Percentiles rank a stretch among this genome's conserved stretches.
These are phyloP conservation scores for Fusarium duplospermum DNA, from an alignment of 2,329 filamentous ascomycete species.

Conservation along the genomic window DNA sequence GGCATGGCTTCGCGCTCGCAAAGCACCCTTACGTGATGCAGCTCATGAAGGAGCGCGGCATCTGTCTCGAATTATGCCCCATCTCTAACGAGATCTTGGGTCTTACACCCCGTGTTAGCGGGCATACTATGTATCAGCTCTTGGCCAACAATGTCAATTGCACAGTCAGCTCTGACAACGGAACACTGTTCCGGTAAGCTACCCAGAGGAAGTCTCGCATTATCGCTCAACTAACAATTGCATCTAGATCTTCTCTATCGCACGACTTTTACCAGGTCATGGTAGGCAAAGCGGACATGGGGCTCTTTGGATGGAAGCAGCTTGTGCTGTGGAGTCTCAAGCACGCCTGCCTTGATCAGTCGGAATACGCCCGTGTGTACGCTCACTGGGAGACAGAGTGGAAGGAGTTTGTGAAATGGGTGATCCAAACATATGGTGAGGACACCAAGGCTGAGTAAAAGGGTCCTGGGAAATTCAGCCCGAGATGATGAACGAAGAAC, in stretches of 20 bases:
- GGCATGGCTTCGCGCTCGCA: conserved; percentile 77
- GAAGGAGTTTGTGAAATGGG: conserved; percentile 66
- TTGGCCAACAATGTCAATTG: conserved; percentile 80
- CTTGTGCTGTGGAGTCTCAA: conserved; percentile 72
- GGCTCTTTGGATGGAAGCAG: conserved; percentile 77
- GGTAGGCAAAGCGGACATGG: conserved; percentile 75
- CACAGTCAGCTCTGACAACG: conserved; percentile 80
- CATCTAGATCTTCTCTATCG: conserved; percentile 72
- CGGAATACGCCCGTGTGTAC: conserved; percentile 53
- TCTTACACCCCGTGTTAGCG: conserved; percentile 72
- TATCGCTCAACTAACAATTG: neutral
- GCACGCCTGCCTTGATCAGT: conserved; percentile 64
- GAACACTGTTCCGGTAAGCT: conserved; percentile 74
- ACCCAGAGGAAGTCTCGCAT: neutral
- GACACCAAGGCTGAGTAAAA: conserved; percentile 8
- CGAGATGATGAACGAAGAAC: neutral
- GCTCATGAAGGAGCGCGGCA: conserved; percentile 69
- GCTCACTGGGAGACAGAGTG: conserved; percentile 66
- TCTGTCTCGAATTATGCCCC: conserved; percentile 81
- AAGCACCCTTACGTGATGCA: conserved; percentile 75
- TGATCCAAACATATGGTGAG: conserved; percentile 57
- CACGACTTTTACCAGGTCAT: conserved; percentile 84
- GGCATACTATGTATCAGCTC: conserved; percentile 75
- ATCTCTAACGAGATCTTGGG: conserved; percentile 83
- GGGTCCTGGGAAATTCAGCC: neutral